Evolutionary conservation across 306 rosid species (phyloP), one percentile per base, ranked within the genome.

Genomic region (Prunus padus): DNA sequence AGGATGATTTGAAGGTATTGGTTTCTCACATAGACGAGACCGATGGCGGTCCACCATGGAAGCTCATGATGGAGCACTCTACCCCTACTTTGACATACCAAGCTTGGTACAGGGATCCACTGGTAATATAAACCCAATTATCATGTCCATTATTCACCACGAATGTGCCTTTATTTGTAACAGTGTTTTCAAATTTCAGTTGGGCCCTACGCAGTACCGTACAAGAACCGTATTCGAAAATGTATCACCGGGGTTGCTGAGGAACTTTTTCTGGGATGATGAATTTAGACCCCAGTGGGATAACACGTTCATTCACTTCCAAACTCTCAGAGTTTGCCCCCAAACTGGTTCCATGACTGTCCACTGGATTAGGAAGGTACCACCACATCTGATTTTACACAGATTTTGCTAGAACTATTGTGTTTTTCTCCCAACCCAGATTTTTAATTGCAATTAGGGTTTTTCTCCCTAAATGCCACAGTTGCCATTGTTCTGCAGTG

Each of bases 241-340:
- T 30, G 47, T 12, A 3, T 26, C 31, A 2, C 47, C 69, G 1
- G 69, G 60, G 59, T 26, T 73, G 11, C 22, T 60, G 57, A 60
- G 45, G 45, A 68, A 45, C 67, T 73, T 73, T 31, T 72, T 72
- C 44, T 72, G 67, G 76, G 76, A 72, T 57, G 76, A 72, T 57
- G 67, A 72, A 25, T 72, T 72, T 18, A 72, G 76, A 72, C 42
- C 67, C 67, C 8, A 42, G 11, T 73, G 77, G 77, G 77, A 45
- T 11, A 60, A 18, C 57, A 73, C 26, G 68, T 28, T 73, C 47
- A 44, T 59, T 44, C 50, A 16, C 45, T 25, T 45, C 19, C 13
- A 56, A 7, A 28, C 7, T 42, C 55, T 25, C n/a, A 59, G 56
- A 3, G 19, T 18, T 25, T 72, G 67, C 67, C 67, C 50, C 76